Evolutionary conservation across 1,284 basidiomycete genomes (phyloP).

Genomic region (Chiua sp.): DNA sequence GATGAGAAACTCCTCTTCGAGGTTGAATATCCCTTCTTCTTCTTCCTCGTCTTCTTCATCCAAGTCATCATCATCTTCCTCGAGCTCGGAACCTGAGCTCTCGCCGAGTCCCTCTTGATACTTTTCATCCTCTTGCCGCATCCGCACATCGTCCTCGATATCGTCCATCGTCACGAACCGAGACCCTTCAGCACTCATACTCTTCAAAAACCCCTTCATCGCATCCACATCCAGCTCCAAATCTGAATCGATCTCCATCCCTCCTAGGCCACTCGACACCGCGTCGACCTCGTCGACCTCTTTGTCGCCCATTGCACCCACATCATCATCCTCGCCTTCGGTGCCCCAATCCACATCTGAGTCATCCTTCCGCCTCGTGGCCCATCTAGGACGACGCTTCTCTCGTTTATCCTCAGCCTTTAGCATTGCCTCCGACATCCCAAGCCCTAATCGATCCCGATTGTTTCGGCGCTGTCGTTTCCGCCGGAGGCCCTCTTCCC

Average conservation of each 20-base stretch:
- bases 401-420: conserved; percentile 39
- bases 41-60: conserved; percentile 14
- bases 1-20: conserved; percentile 28
- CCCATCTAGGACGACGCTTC: conserved; percentile 45
- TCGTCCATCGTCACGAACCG: conserved; percentile 69
- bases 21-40: conserved; percentile 21
- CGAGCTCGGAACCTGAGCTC: conserved; percentile 27
- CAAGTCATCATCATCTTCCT: too few species aligned
- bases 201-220: conserved; percentile 60
- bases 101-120: conserved; percentile 21
- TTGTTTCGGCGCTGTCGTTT: conserved; percentile 32
- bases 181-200: conserved; percentile 55
- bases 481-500: conserved; percentile 28
- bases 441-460: conserved; percentile 42
- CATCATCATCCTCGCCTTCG: conserved; percentile 42
- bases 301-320: conserved; percentile 29
- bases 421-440: conserved; percentile 58
- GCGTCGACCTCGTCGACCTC: conserved; percentile 38
- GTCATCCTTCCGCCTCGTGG: conserved; percentile 62
- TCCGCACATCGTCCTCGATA: conserved; percentile 57
- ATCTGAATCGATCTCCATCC: conserved; percentile 68
- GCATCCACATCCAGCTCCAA: conserved; percentile 50
- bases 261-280: conserved; percentile 44
- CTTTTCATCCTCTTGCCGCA: conserved; percentile 59
- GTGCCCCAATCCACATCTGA: conserved; percentile 79